Base-by-base conservation (phyloP, 768 basidiomycete genomes). In the Pleurotus ostreatus region DNA sequence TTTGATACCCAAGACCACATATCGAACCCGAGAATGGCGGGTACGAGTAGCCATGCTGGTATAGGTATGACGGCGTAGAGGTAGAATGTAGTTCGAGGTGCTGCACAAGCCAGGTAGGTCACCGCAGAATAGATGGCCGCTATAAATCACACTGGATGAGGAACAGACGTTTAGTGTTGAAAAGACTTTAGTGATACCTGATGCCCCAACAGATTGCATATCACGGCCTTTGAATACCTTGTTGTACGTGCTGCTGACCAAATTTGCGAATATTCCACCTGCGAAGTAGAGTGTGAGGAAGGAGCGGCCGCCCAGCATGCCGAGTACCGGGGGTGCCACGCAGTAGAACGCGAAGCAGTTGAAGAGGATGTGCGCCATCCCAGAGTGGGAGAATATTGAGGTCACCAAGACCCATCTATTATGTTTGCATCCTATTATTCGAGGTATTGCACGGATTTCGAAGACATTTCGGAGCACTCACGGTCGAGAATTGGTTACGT, bases 341-440 rank as follows among this genome's bases (percentile, higher is more conserved):
- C 88, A 92, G 69, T 77, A 90, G 69, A 83, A 89, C 0, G 86
- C 84, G 64, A 90, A 78, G n/a, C 81, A 83, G 63, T 92, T 92
- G 67, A 90, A 76, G n/a, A 89, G 60, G 3, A 88, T 78, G 63
- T 92, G 90, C 0, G 65, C 59, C n/a, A 76, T 39, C 25, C 78
- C 74, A 60, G 76, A 68, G 62, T 92, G 89, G 3, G 89, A 89
- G 73, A 94, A 93, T 57, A 75, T 77, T 15, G 81, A 73, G 0
- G 90, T 88, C 8, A 91, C 60, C 22, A 84, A 71, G 0, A 88
- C 90, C 88, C 89, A 92, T 65, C 91, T 93, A 54, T n/a, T 34
- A 34, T 34, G 11, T 34, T 34, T 34, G 30, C 30, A 34, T 11
- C 30, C 30, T 34, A 34, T 34, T 34, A 34, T 34, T 34, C 9